A percentile compares a stretch with the other conserved stretches of the same genome.
phyloP scores from a whole-genome alignment of 2,329 filamentous ascomycete species.

The Beauveria medogensis region DNA sequence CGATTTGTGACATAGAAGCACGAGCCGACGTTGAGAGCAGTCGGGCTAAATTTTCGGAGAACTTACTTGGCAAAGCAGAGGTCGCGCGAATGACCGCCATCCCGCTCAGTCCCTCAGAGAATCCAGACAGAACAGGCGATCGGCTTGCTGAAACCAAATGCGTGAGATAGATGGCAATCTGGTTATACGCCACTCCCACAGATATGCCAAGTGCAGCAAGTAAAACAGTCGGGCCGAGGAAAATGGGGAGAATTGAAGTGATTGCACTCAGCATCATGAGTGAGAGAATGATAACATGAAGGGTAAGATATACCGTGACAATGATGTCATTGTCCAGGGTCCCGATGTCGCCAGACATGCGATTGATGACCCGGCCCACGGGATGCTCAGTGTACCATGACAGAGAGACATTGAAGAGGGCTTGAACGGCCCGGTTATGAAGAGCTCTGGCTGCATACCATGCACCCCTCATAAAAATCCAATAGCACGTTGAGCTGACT shows the following conservation, averaged over 20 bases:
- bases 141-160: constrained; percentile 37
- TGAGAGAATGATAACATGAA: constrained; percentile 34
- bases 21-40: constrained; percentile 38
- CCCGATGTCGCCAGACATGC: constrained; percentile 49
- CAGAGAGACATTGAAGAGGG: constrained; percentile 45
- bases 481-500: constrained; percentile 34
- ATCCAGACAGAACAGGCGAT: constrained; percentile 49
- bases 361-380: constrained; percentile 44
- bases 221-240: constrained; percentile 29
- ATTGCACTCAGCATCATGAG: constrained; percentile 39
- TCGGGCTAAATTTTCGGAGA: constrained; percentile 39
- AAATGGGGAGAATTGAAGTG: constrained; percentile 38
- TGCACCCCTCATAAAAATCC: constrained; percentile 41
- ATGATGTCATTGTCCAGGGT: constrained; percentile 43
- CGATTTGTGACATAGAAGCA: constrained; percentile 32
- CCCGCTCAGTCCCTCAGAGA: constrained; percentile 43
- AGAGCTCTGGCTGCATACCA: constrained; percentile 46
- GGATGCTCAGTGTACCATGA: constrained; percentile 49
- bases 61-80: constrained; percentile 37
- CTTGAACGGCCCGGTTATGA: constrained; percentile 42
- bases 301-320: constrained; percentile 32
- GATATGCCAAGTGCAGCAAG: constrained; percentile 37
- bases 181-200: constrained; percentile 43
- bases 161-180: constrained; percentile 38
- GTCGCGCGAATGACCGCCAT: constrained; percentile 44